phyloP scores from a whole-genome alignment of 2,329 filamentous ascomycete species.

The Botrytis byssoidea region DNA sequence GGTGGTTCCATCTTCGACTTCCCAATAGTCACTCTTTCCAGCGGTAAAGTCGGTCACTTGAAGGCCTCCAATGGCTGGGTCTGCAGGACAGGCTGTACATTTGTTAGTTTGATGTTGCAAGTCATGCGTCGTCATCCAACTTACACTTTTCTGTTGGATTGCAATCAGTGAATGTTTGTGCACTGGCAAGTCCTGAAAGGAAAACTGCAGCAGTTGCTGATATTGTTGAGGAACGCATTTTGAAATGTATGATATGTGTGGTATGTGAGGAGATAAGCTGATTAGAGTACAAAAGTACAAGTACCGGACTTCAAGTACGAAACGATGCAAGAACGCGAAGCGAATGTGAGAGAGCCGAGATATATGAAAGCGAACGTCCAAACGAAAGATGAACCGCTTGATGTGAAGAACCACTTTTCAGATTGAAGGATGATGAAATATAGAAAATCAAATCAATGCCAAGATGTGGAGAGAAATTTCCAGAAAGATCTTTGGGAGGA shows the following conservation, averaged over 20 bases:
- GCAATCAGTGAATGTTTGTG: constrained; percentile 23
- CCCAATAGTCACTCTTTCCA: constrained; percentile 52
- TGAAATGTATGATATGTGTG: constrained; percentile 16
- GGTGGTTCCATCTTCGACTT: constrained; percentile 49
- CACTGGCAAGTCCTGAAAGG: constrained; percentile 21
- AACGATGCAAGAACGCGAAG: background rate
- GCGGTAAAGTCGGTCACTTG: constrained; percentile 46
- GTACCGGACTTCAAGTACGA: constrained; percentile 16
- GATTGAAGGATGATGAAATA: constrained; percentile 8
- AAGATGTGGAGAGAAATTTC: constrained; percentile 11
- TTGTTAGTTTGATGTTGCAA: constrained; percentile 26
- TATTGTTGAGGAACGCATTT: constrained; percentile 31
- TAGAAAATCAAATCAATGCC: constrained; percentile 4
- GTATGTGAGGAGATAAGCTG: background rate
- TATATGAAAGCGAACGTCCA: background rate
- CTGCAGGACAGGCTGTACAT: constrained; percentile 41
- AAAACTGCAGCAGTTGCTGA: constrained; percentile 24
- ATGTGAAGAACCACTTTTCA: constrained; percentile 7
- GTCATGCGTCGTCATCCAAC: background rate
- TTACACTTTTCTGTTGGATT: constrained; percentile 20
- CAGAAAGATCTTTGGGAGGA: background rate
- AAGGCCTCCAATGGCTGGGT: constrained; percentile 44
- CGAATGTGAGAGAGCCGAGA: constrained; percentile 5
- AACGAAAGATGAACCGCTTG: constrained; percentile 8
- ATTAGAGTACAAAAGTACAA: background rate